Percentiles rank a stretch among this genome's conserved stretches.
Evolutionary conservation across 257 asterid genomes (phyloP).

Genomic region (Paraleonurus japonicus): DNA sequence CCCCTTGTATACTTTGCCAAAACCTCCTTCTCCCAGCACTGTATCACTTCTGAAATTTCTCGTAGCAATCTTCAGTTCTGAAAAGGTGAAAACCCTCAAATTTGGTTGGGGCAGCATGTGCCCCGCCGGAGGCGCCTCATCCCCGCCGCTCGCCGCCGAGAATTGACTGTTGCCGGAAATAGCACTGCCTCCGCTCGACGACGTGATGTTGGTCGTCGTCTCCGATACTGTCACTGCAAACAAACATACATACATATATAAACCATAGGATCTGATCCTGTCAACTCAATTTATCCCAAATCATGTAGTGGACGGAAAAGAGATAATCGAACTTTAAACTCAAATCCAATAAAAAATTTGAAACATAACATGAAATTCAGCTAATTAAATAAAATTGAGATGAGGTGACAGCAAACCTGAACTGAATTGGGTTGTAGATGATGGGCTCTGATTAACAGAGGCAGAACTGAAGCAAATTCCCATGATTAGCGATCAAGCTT

Average conservation of each 20-base stretch:
- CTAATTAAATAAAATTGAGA: too few species aligned
- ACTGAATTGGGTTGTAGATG: constrained; percentile 29
- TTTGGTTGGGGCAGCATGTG: constrained; percentile 59
- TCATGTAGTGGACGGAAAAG: not conserved
- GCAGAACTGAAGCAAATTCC: constrained; percentile 42
- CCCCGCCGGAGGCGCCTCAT: constrained; percentile 23
- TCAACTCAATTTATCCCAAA: not conserved
- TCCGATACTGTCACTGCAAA: constrained; percentile 29
- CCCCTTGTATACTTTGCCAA: constrained; percentile 89
- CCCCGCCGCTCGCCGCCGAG: constrained; percentile 34
- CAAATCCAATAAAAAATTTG: not conserved
- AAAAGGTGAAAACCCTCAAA: constrained; percentile 54
- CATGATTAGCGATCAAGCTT: constrained; percentile 21
- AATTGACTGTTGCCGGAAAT: constrained; percentile 32
- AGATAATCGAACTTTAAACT: not conserved
- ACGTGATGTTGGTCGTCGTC: constrained; percentile 25
- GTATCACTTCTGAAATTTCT: constrained; percentile 69
- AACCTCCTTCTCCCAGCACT: constrained; percentile 92
- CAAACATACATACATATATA: not conserved
- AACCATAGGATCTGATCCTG: not conserved
- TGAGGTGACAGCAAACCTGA: constrained; percentile 46
- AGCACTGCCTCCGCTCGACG: constrained; percentile 31
- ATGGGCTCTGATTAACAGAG: constrained; percentile 36
- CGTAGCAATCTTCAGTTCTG: constrained; percentile 68
- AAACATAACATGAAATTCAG: not conserved